Percentiles rank a stretch among this genome's conserved stretches.
Conservation (phyloP, 495 filamentous ascomycete species). For the Aspergillus asperescens region DNA sequence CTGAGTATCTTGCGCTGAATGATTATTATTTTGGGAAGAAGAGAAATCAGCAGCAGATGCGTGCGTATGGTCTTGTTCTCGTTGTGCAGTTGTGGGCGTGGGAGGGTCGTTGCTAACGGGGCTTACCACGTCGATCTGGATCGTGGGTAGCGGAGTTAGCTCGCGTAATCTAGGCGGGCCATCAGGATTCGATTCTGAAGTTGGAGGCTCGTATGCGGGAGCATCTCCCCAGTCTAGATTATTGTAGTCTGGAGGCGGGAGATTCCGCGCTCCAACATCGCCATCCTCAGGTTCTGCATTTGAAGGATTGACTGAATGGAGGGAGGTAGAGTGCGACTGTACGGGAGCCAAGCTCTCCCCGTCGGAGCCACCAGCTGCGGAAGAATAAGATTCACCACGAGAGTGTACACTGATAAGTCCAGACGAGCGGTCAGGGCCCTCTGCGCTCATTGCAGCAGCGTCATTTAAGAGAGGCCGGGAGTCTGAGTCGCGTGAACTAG, state of each 20-base stretch:
- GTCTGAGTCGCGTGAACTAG: constrained; percentile 74
- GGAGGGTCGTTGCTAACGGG: constrained; percentile 30
- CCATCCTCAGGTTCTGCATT: constrained; percentile 27
- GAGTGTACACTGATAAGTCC: constrained; percentile 26
- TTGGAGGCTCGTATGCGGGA: constrained; percentile 39
- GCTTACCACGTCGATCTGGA: constrained; percentile 38
- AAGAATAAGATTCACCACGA: constrained; percentile 35
- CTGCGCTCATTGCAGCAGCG: constrained; percentile 53
- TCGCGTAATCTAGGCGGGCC: constrained; percentile 19
- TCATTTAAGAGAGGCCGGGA: constrained; percentile 66
- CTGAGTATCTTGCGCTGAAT: background rate
- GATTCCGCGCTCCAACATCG: constrained; percentile 32
- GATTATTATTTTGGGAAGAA: background rate
- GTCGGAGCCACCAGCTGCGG: constrained; percentile 27
- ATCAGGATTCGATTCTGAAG: constrained; percentile 14
- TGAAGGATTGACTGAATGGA: constrained; percentile 21
- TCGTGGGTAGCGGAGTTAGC: constrained; percentile 32
- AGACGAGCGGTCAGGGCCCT: constrained; percentile 19
- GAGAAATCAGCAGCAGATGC: background rate
- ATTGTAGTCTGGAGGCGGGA: constrained; percentile 44
- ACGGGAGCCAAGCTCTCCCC: constrained; percentile 25
- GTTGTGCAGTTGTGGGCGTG: constrained; percentile 22
- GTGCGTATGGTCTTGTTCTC: background rate
- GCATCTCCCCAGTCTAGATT: constrained; percentile 48
- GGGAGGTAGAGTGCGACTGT: constrained; percentile 21